Base-by-base conservation (phyloP, 495 filamentous ascomycete species). In the Lepidopterella palustris region DNA sequence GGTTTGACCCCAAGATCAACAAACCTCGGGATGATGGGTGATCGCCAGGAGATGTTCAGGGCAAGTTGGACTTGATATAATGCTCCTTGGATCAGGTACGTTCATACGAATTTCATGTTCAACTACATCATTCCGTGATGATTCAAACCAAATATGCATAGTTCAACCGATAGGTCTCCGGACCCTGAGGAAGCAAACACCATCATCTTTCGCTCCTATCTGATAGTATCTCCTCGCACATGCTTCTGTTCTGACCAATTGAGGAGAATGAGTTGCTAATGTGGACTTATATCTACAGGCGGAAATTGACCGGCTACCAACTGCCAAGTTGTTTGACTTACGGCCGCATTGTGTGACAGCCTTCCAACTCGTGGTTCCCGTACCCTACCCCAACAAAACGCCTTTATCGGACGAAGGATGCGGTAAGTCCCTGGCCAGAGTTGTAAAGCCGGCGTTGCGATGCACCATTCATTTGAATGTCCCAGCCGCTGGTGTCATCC, bases 131-230 rank as follows among this genome's bases (percentile, higher is more conserved):
- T 55, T 60, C 57, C 50, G 59, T 69, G 66, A 69, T 69, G 64
- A 67, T 61, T 52, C 15, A 39, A 50, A 61, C 31, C 60, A 28
- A 57, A 66, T 60, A n/a, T n/a, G 66, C 66, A 69, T 69, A 69
- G 66, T 69, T 69, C 66, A 69, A 64, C 66, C 59, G 60, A 67
- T 49, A 64, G n/a, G 55, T 54, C 57, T 64, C 47, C 45, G 48
- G 55, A 58, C 57, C 51, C 63, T 65, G 61, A 24, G 54, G 62
- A 69, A 32, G 64, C 31, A 66, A 63, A 42, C 27, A 63, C 53
- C 57, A 69, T 60, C 56, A 57, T 69, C 66, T 67, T 69, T 69
- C 64, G 63, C 66, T 50, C 64, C 66, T 69, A 67, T 67, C 64
- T 69, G 66, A 69, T 64, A 29, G 21, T 11, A 15, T 58, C n/a